Evolutionary conservation across 1,139 yeast genomes (phyloP), one percentile per base, ranked within the genome.

Genomic region (Yamadazyma dushanensis): DNA sequence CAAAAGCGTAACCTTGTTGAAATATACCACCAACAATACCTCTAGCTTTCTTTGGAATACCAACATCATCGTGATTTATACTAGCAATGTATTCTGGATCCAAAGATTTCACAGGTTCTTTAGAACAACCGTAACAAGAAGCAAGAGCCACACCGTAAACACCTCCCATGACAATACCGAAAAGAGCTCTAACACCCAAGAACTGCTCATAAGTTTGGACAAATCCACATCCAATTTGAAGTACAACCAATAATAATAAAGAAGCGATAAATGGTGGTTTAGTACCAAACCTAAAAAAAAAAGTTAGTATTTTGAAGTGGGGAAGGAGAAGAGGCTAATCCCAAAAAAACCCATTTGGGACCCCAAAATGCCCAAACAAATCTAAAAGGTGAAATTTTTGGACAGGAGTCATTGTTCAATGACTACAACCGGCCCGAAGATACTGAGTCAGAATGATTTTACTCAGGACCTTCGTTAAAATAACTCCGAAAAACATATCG

Each of bases 161-260:
- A 32, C 72, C 71, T 26, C 73, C 73, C 74, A 68, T 68, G 26
- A 65, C 66, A 40, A 66, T 51, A 18, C 74, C 73, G 43, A 68
- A 68, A 17, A 66, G 39, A 2, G 73, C 69, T 39, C 73, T 50
- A 2, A 66, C 63, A 4, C 58, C 73, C 42, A 68, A 57, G 37
- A 68, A 68, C 46, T 64, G 69, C 26, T 47, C 27, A 39, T 54
- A 66, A 10, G 70, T 67, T 27, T 55, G 41, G 18, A 67, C 66
- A 44, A 67, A 68, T 7, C 71, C 71, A 33, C 70, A 62, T 18
- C 70, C 73, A 20, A 66, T 56, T 45, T 67, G 73, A 40, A 67
- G 54, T 4, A 57, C 57, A 31, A 56, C 50, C 48, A 68, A 59
- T 16, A 63, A 50, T 1, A 38, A 35, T 42, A 66, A 51, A 42